Evolutionary conservation across 306 rosid genomes (phyloP).

Genomic region (Adenanthera pavonina): DNA sequence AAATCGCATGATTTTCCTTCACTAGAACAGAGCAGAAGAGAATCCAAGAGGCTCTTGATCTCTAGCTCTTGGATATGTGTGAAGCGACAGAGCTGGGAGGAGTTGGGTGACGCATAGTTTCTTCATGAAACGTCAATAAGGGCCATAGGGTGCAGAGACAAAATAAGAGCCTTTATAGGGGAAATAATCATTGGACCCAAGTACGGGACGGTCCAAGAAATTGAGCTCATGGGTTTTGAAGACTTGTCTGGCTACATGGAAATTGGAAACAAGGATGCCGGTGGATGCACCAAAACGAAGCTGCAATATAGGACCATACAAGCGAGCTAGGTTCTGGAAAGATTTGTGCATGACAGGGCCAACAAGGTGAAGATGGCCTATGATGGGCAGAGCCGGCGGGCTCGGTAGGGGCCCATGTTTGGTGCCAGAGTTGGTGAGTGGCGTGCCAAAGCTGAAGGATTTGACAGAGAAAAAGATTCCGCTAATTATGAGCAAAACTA

Average conservation of each 20-base stretch:
- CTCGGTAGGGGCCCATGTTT: constrained; percentile 43
- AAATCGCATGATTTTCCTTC: constrained; percentile 42
- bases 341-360: constrained; percentile 61
- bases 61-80: constrained; percentile 48
- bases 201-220: constrained; percentile 55
- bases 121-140: constrained; percentile 73
- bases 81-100: constrained; percentile 45
- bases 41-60: constrained; percentile 44
- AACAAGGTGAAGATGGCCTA: constrained; percentile 58
- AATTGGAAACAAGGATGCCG: constrained; percentile 54
- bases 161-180: constrained; percentile 54
- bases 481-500: constrained; percentile 21
- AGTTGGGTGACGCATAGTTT: constrained; percentile 57
- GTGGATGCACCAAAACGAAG: constrained; percentile 64
- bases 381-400: constrained; percentile 56
- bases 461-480: constrained; percentile 12
- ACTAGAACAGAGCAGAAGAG: constrained; percentile 29
- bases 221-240: constrained; percentile 60
- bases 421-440: constrained; percentile 17
- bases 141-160: constrained; percentile 58
- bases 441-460: background rate
- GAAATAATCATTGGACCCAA: constrained; percentile 54
- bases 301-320: constrained; percentile 65
- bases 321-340: constrained; percentile 54
- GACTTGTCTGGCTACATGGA: constrained; percentile 57